Evolutionary conservation across 495 filamentous ascomycete species (phyloP).

Genomic region (Lasiosphaeriaceae sp.): DNA sequence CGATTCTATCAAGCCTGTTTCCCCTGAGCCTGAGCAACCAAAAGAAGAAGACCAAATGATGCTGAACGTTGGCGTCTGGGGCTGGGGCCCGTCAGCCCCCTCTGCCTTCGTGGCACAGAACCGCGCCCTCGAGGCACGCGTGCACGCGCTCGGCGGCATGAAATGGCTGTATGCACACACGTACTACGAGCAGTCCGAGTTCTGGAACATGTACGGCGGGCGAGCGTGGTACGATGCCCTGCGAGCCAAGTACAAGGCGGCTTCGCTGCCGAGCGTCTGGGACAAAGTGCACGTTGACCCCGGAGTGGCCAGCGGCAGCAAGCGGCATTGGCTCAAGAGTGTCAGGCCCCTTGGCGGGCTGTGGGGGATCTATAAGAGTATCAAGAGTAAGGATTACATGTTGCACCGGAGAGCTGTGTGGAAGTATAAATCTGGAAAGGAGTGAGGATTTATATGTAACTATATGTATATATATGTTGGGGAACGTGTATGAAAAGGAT

Average conservation of each 20-base stretch:
- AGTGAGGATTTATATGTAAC: not conserved
- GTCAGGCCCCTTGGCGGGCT: slow-evolving; percentile 50
- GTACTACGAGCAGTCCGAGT: slow-evolving; percentile 53
- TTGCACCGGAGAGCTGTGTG: slow-evolving; percentile 49
- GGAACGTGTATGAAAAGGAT: not conserved
- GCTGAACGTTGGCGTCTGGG: slow-evolving; percentile 56
- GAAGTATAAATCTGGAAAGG: slow-evolving; percentile 38
- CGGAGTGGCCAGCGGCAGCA: slow-evolving; percentile 20
- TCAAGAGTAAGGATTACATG: slow-evolving; percentile 52
- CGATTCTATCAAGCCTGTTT: not conserved
- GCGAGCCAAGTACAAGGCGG: slow-evolving; percentile 48
- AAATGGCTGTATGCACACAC: slow-evolving; percentile 62
- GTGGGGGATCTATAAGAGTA: slow-evolving; percentile 53
- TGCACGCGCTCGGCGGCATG: slow-evolving; percentile 62
- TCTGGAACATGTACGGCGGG: slow-evolving; percentile 53
- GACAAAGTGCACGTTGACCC: slow-evolving; percentile 51
- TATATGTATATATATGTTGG: not conserved
- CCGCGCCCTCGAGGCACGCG: slow-evolving; percentile 58
- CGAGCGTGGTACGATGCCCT: slow-evolving; percentile 49
- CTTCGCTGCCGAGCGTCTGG: slow-evolving; percentile 50
- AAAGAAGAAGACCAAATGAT: slow-evolving; percentile 33
- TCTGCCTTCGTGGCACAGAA: slow-evolving; percentile 52
- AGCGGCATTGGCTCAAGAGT: slow-evolving; percentile 35
- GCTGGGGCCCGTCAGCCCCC: slow-evolving; percentile 41
- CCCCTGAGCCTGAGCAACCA: not conserved